A percentile compares a stretch with the other conserved stretches of the same genome.
Conservation (phyloP, 2,329 filamentous ascomycete species). For the Colletotrichum theobromicola region DNA sequence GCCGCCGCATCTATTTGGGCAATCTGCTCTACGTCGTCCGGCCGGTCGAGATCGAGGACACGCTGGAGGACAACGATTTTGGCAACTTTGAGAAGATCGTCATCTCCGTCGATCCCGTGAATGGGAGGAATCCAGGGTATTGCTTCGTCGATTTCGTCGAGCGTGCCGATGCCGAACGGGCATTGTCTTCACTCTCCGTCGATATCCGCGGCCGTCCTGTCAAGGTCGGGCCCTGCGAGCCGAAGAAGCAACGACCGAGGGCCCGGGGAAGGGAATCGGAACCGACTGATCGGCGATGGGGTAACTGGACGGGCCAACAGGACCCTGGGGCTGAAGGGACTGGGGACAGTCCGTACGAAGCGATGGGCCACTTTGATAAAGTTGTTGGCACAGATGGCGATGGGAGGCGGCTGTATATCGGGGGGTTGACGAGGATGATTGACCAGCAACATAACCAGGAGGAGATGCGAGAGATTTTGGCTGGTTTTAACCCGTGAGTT, state of each 20-base stretch:
- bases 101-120: slow-evolving; percentile 73
- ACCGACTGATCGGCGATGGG: slow-evolving; percentile 45
- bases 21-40: slow-evolving; percentile 63
- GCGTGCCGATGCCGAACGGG: slow-evolving; percentile 60
- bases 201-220: slow-evolving; percentile 63
- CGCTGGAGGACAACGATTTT: slow-evolving; percentile 49
- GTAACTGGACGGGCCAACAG: slow-evolving; percentile 41
- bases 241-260: slow-evolving; percentile 43
- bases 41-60: slow-evolving; percentile 65
- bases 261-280: slow-evolving; percentile 24
- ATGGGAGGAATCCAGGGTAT: slow-evolving; percentile 73
- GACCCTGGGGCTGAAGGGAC: slow-evolving; percentile 5
- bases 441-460: slow-evolving; percentile 51
- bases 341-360: slow-evolving; percentile 31
- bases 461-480: slow-evolving; percentile 53
- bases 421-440: slow-evolving; percentile 53
- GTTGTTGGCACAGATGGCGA: slow-evolving; percentile 29
- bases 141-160: slow-evolving; percentile 74
- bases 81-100: slow-evolving; percentile 59
- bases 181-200: slow-evolving; percentile 61
- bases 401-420: slow-evolving; percentile 53
- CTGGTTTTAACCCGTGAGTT: slow-evolving; percentile 48
- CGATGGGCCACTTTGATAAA: slow-evolving; percentile 35
- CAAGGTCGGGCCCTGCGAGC: slow-evolving; percentile 69
- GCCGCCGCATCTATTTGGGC: slow-evolving; percentile 64